These are phyloP conservation scores for Populus pruinosa DNA, from an alignment of 345 rosid genomes.

Conservation along the genomic window DNA sequence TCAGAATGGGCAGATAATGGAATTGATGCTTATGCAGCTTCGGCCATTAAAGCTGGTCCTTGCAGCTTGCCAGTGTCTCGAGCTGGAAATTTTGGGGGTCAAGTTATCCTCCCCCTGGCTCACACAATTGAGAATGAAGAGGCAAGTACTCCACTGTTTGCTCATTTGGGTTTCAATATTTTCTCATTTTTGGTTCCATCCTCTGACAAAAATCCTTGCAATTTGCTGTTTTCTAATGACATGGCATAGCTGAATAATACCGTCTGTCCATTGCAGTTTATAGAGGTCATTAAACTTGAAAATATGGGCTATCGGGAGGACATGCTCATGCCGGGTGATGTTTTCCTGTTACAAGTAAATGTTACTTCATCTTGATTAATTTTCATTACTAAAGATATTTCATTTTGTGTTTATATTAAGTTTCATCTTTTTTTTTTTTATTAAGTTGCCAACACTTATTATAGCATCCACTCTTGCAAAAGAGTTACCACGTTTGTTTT, in stretches of 20 bases:
- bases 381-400: neutral
- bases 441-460: neutral
- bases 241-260: neutral
- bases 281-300: slow-evolving; percentile 94
- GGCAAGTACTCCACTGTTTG: slow-evolving; percentile 37
- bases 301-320: slow-evolving; percentile 91
- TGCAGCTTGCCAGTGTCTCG: slow-evolving; percentile 76
- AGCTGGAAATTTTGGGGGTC: slow-evolving; percentile 86
- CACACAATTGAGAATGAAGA: slow-evolving; percentile 96
- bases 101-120: slow-evolving; percentile 93
- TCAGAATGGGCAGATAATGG: slow-evolving; percentile 99
- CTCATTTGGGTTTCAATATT: neutral
- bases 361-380: neutral
- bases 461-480: neutral
- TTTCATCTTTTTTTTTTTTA: neutral
- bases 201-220: neutral
- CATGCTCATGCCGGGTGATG: slow-evolving; percentile 73
- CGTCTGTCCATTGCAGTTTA: slow-evolving; percentile 42
- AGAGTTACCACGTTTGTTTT: neutral
- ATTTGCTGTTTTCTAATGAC: neutral
- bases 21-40: slow-evolving; percentile 91
- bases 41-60: slow-evolving; percentile 92
- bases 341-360: slow-evolving; percentile 87
- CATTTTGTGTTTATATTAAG: neutral
- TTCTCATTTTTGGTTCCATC: neutral